Conservation (phyloP, 1,139 yeast species). For the Yamadazyma diddensiae region DNA sequence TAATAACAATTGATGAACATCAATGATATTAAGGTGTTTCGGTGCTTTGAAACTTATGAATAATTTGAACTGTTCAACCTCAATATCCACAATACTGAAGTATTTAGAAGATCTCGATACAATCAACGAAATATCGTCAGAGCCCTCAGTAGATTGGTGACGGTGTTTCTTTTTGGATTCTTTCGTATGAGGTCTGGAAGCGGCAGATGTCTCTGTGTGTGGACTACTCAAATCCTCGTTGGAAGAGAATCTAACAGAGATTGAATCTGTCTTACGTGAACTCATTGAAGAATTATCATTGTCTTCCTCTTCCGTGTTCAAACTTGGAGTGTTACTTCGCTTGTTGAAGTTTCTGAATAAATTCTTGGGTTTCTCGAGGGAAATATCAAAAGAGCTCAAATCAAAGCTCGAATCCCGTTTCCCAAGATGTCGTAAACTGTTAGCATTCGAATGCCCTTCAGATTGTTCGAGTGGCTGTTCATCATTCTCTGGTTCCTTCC, state of each 20-base stretch:
- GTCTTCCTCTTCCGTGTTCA: conserved; percentile 10
- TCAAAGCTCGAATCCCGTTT: conserved; percentile 7
- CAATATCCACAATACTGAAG: conserved; percentile 60
- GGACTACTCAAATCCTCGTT: conserved; percentile 10
- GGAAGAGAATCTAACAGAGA: conserved; percentile 12
- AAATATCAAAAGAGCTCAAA: conserved; percentile 8
- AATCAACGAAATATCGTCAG: conserved; percentile 21
- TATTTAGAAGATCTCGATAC: conserved; percentile 58
- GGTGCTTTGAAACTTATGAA: conserved; percentile 77
- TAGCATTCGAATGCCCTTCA: background rate
- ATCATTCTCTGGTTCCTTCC: background rate
- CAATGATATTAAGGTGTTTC: conserved; percentile 61
- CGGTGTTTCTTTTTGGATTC: conserved; percentile 8
- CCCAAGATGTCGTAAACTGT: background rate
- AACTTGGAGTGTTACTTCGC: conserved; percentile 5
- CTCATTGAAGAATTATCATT: conserved; percentile 8
- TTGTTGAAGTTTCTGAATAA: conserved; percentile 12
- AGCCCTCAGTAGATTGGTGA: conserved; percentile 19
- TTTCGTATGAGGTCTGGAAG: background rate
- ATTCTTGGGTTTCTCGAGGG: conserved; percentile 12
- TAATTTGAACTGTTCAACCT: conserved; percentile 51
- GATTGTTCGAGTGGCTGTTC: background rate
- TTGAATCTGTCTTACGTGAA: conserved; percentile 6
- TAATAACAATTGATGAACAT: conserved; percentile 67
- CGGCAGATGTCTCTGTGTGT: conserved; percentile 4